phyloP scores from a whole-genome alignment of 345 rosid species.

The Iberis pinnata region DNA sequence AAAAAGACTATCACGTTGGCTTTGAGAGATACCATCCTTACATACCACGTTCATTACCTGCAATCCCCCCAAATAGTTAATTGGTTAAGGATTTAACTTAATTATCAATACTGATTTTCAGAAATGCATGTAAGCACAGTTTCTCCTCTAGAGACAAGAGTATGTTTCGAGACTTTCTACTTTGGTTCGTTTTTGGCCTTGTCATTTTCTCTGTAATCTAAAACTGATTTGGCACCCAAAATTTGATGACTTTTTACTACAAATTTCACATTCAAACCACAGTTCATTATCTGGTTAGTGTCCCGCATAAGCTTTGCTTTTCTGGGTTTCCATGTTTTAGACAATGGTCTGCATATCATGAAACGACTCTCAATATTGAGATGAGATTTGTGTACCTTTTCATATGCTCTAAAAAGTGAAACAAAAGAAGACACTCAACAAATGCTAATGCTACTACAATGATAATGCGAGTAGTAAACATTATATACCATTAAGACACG shows the following conservation, averaged over 20 bases:
- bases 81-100: neutral
- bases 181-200: neutral
- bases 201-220: neutral
- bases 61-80: slow-evolving; percentile 11
- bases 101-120: neutral
- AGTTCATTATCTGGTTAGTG: slow-evolving; percentile 12
- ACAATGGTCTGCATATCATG: slow-evolving; percentile 23
- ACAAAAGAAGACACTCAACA: slow-evolving; percentile 8
- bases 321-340: no score
- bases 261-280: slow-evolving; percentile 7
- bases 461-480: slow-evolving; percentile 32
- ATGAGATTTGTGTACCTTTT: slow-evolving; percentile 14
- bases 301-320: slow-evolving; percentile 20
- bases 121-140: neutral
- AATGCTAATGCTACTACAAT: slow-evolving; percentile 17
- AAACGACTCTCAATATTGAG: slow-evolving; percentile 29
- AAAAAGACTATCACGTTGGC: slow-evolving; percentile 43
- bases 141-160: neutral
- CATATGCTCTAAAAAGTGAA: neutral
- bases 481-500: slow-evolving; percentile 89
- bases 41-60: slow-evolving; percentile 74
- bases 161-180: slow-evolving; percentile 1
- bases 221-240: slow-evolving; percentile 10
- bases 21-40: slow-evolving; percentile 54
- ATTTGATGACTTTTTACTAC: slow-evolving; percentile 12